Conservation (phyloP, 257 asterid species). For the Solanum clarkiae region DNA sequence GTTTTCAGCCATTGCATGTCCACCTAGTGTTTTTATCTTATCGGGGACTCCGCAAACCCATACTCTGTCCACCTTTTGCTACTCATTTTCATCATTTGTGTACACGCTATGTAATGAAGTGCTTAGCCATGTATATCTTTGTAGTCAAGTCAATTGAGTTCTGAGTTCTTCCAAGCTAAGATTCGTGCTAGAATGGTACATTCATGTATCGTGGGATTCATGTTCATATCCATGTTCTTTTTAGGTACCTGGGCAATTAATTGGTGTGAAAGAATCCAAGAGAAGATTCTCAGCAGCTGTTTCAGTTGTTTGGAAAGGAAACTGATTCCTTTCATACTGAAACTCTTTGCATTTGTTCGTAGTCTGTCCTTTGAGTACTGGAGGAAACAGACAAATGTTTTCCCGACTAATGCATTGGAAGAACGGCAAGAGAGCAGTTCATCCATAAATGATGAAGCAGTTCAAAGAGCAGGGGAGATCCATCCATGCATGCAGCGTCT, state of each 20-base stretch:
- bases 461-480: conserved; percentile 24
- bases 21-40: not conserved
- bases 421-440: conserved; percentile 15
- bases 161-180: not conserved
- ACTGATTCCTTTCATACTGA: conserved; percentile 27
- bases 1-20: not conserved
- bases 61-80: not conserved
- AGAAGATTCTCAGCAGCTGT: conserved; percentile 47
- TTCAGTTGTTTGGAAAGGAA: conserved; percentile 35
- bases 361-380: conserved; percentile 33
- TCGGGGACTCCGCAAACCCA: not conserved
- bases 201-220: not conserved
- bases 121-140: not conserved
- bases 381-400: conserved; percentile 36
- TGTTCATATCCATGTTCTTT: not conserved
- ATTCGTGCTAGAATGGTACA: not conserved
- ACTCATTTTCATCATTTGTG: not conserved
- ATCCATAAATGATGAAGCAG: conserved; percentile 12
- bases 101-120: not conserved
- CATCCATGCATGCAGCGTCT: conserved; percentile 67
- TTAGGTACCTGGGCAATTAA: not conserved
- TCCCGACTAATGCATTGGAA: conserved; percentile 26
- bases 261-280: conserved; percentile 18
- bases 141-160: not conserved
- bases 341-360: conserved; percentile 18